A percentile compares a stretch with the other conserved stretches of the same genome.
phyloP scores from a whole-genome alignment of 345 rosid genomes.

The Nasturtium officinale region DNA sequence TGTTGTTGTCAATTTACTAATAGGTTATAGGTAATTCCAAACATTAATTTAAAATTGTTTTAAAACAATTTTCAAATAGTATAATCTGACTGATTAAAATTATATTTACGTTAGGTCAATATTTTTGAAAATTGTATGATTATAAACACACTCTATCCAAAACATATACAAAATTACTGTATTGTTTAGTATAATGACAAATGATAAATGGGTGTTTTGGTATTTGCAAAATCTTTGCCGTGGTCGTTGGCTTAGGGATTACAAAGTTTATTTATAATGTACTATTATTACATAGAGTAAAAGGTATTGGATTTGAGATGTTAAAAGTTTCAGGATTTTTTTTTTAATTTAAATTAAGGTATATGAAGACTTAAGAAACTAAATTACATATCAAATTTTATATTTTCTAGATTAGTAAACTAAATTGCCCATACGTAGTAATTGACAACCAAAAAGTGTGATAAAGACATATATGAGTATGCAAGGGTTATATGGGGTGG shows the following conservation, averaged over 20 bases:
- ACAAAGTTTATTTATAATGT: neutral
- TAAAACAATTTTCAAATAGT: neutral
- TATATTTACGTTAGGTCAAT: no score
- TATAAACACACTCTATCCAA: neutral
- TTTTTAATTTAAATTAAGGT: neutral
- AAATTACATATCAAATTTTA: neutral
- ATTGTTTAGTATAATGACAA: no score
- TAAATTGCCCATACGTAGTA: neutral
- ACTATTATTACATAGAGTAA: neutral
- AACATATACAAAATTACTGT: neutral
- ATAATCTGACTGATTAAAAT: neutral
- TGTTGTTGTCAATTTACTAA: neutral
- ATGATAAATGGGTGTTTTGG: neutral
- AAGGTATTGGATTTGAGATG: neutral
- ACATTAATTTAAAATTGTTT: neutral
- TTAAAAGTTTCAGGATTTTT: neutral
- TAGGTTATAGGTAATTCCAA: neutral
- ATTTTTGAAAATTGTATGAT: neutral
- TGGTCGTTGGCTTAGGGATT: neutral
- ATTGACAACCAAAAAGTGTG: constrained; percentile 1
- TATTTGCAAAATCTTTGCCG: neutral
- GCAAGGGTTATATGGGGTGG: constrained; percentile 6
- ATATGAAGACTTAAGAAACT: neutral
- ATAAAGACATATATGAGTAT: constrained; percentile 20
- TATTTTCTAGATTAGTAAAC: no score